phyloP scores from a whole-genome alignment of 768 basidiomycete genomes.

The Serendipita indica region DNA sequence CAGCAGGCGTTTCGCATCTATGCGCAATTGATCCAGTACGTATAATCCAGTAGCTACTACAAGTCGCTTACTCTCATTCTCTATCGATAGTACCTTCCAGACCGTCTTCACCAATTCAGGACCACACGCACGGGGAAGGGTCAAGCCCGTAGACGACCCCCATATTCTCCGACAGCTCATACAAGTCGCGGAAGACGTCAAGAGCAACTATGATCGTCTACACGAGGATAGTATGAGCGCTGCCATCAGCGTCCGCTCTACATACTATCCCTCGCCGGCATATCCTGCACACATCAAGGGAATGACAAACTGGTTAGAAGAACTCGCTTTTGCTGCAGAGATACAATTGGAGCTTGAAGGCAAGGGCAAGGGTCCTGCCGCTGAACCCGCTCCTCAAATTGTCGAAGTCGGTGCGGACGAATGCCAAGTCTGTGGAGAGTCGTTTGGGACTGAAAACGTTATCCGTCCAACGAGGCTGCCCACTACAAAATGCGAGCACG shows the following conservation, averaged over 20 bases:
- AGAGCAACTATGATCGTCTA: background rate
- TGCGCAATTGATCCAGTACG: background rate
- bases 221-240: background rate
- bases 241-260: background rate
- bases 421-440: background rate
- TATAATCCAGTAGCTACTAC: too few species aligned
- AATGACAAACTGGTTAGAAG: background rate
- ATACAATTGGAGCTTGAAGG: background rate
- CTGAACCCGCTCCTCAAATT: background rate
- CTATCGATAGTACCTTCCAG: constrained; percentile 8
- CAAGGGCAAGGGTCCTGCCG: background rate
- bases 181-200: background rate
- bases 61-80: too few species aligned
- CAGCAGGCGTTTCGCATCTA: background rate
- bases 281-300: background rate
- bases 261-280: background rate
- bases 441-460: background rate
- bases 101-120: background rate
- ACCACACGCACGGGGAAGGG: background rate
- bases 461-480: background rate
- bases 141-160: background rate
- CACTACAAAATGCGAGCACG: background rate
- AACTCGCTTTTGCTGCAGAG: background rate
- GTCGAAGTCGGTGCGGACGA: background rate
- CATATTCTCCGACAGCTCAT: background rate